A percentile compares a stretch with the other conserved stretches of the same genome.
Evolutionary conservation across 129 eudicot genomes (phyloP).

Genomic region (Flaveria brownii): DNA sequence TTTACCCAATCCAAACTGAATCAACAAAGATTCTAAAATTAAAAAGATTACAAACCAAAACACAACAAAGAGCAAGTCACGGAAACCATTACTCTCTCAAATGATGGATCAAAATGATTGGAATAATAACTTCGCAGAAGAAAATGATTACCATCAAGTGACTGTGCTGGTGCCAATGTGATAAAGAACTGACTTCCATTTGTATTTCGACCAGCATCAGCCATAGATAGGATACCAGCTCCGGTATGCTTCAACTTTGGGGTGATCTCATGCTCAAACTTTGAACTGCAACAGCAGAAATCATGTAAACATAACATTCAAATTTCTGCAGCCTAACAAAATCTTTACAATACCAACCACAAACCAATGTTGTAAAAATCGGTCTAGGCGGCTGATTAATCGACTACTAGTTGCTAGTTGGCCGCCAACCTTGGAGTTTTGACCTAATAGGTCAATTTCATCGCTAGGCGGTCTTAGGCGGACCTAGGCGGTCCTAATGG

Average conservation of each 20-base stretch:
- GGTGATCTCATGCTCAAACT: constrained; percentile 86
- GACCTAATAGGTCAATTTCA: too few relatives aligned
- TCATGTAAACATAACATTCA: constrained; percentile 23
- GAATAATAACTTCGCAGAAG: constrained; percentile 12
- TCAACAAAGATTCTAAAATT: too few relatives aligned
- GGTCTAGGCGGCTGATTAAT: too few relatives aligned
- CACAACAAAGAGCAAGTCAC: too few relatives aligned
- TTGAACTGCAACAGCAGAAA: constrained; percentile 48
- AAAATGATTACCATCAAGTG: constrained; percentile 66
- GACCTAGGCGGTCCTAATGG: too few relatives aligned
- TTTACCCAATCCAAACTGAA: too few relatives aligned
- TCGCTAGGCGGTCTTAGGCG: too few relatives aligned
- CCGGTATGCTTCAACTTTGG: constrained; percentile 92
- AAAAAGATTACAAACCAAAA: too few relatives aligned
- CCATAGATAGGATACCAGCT: constrained; percentile 98
- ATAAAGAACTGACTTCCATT: constrained; percentile 97
- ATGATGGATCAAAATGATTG: not conserved
- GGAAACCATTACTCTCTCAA: too few relatives aligned
- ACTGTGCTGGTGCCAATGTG: constrained; percentile 88
- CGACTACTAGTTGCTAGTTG: too few relatives aligned
- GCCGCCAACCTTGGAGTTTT: too few relatives aligned
- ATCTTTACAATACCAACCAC: not conserved
- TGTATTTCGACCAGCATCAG: constrained; percentile 98
- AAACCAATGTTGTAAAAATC: not conserved
- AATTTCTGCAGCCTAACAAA: not conserved